Evolutionary conservation across 2,329 filamentous ascomycete species (phyloP), one percentile per base, ranked within the genome.

Genomic region (Ophiostoma sp.): DNA sequence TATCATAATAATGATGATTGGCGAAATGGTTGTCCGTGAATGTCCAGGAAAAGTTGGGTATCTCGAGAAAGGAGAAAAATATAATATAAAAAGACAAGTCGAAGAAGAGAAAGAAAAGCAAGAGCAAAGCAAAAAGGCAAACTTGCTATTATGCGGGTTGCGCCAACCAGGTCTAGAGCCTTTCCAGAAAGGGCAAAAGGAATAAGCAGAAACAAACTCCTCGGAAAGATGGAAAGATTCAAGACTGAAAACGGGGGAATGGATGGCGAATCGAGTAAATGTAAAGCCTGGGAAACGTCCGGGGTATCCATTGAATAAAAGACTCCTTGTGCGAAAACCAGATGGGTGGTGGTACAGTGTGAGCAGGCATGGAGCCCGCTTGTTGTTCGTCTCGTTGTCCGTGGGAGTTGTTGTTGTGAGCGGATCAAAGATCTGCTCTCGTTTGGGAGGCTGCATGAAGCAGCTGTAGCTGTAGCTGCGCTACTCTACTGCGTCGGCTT

Each of bases 401-500:
- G 45, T 47, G 45, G 18, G 12, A n/a, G 58, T 41, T 11, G 18
- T 58, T 41, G 14, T n/a, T 62, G 58, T 36, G 55, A 36, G 36
- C 11, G 36, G 27, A 27, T 27, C 27, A 27, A 27, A 27, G 27
- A 27, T 27, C 27, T 27, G 27, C 27, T 27, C 27, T 27, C 27
- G 27, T 27, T 27, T 27, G 27, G 27, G 27, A 27, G 27, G 27
- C 27, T 27, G 27, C 27, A 27, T 27, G 27, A 27, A 27, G 27
- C 27, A 27, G 27, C 27, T 27, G 27, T 27, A 27, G 27, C 27
- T 14, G 14, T 14, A 18, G 38, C 11, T 8, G 12, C 14, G 38
- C 27, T n/a, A 62, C 36, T 16, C 27, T 84, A 88, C 75, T 81
- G 78, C 73, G 82, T 83, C 55, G 87, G 87, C 75, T 83, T 82